A percentile compares a stretch with the other conserved stretches of the same genome.
Conservation (phyloP, 2,329 filamentous ascomycete genomes). For the Phoma sp. region DNA sequence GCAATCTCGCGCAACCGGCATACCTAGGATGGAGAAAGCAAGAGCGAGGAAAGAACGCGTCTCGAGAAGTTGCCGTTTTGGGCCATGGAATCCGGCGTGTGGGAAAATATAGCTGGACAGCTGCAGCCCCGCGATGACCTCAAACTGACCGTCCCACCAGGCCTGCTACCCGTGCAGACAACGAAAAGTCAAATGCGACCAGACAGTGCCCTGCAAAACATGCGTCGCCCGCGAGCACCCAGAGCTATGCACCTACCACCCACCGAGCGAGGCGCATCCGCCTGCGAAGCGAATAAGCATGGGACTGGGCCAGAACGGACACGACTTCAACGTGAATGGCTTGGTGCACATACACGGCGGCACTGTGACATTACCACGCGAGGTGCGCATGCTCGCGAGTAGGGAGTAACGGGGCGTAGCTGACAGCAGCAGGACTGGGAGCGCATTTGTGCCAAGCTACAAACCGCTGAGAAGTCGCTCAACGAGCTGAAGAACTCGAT, state of each 20-base stretch:
- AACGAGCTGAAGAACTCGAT: conserved; percentile 53
- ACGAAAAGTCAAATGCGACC: conserved; percentile 58
- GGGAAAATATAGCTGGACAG: conserved; percentile 3
- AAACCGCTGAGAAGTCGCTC: conserved; percentile 57
- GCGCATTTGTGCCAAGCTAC: conserved; percentile 57
- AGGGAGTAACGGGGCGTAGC: conserved; percentile 1
- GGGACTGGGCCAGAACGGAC: conserved; percentile 43
- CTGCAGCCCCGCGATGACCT: conserved; percentile 20
- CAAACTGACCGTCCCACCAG: conserved; percentile 33
- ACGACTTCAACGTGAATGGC: conserved; percentile 47
- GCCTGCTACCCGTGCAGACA: conserved; percentile 60
- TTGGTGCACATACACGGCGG: conserved; percentile 50
- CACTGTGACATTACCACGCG: conserved; percentile 50
- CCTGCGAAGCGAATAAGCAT: conserved; percentile 50
- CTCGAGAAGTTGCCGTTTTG: conserved; percentile 23
- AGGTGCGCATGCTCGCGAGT: conserved; percentile 32
- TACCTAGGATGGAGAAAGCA: background rate
- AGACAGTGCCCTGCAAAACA: conserved; percentile 57
- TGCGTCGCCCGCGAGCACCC: conserved; percentile 60
- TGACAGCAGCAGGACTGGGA: conserved; percentile 54
- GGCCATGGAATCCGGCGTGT: conserved; percentile 26
- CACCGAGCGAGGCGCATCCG: conserved; percentile 50
- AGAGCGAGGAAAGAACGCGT: background rate
- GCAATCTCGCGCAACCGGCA: conserved; percentile 16
- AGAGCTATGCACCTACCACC: conserved; percentile 57